Base-by-base conservation (phyloP, 2,329 filamentous ascomycete species). In the Penicillium decumbens region DNA sequence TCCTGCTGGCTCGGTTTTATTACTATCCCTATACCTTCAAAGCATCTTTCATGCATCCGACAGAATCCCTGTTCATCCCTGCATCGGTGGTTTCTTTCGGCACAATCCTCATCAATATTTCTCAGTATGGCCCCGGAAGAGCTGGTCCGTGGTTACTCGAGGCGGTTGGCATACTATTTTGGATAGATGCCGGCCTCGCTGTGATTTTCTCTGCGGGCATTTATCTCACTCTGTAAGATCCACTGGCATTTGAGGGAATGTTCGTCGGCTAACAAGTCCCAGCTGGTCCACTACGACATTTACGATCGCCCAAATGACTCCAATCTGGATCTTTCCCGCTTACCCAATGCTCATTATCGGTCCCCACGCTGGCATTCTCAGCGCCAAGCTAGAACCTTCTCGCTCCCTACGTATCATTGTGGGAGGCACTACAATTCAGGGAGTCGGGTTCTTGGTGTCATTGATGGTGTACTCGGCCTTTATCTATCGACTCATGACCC, bases 391-490 rank as follows among this genome's bases (percentile, higher is more conserved):
- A 3, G 60, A 69, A n/a, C 69, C 67, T 0, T 56, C 60, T 0
- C 66, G 64, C 7, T 75, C 77, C 0, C 69, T 84, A n/a, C 67
- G 71, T 3, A 77, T 84, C 50, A 79, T 84, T 28, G 68, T 84
- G 33, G 80, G 79, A 5, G 82, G 80, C 9, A 78, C 77, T 49
- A 76, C 80, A 3, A 76, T 84, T 30, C 82, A 85, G 65, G 81
- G 81, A n/a, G 79, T 83, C 42, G 82, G 81, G 1, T 84, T 84
- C 60, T 66, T 84, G 56, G 78, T 85, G 38, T 79, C 78, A 0
- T 78, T 92, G 50, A 91, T 91, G 84, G 87, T 95, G 24, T 90
- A 89, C 54, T 82, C 86, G 1, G 87, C 89, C 43, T 93, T 91
- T 64, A 81, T 95, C 43, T 93, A 93, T 65, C 82, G 89, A 27